Percentiles rank a stretch among this genome's conserved stretches.
phyloP scores from a whole-genome alignment of 1,284 basidiomycete genomes.

The Testicularia cyperi region DNA sequence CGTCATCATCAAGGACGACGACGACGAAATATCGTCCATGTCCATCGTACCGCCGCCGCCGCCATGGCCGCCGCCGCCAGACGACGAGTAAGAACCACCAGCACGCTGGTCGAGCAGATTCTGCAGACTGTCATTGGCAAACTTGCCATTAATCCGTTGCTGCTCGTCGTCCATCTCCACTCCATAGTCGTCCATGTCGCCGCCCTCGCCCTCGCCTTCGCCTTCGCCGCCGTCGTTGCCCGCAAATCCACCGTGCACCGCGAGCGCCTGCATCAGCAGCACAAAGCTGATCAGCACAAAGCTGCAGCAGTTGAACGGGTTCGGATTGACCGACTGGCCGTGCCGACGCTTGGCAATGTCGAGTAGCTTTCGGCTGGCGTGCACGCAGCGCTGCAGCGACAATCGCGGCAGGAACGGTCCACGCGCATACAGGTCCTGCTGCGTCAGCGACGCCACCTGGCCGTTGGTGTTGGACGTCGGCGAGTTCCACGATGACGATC shows the following conservation, averaged over 20 bases:
- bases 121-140: constrained; percentile 31
- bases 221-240: constrained; percentile 9
- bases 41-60: constrained; percentile 16
- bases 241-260: constrained; percentile 34
- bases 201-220: constrained; percentile 4
- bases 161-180: too few species aligned
- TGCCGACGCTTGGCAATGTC: constrained; percentile 43
- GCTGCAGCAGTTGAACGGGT: constrained; percentile 54
- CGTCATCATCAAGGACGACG: too few species aligned
- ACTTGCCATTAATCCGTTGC: too few species aligned
- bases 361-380: constrained; percentile 48
- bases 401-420: constrained; percentile 49
- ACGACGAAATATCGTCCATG: too few species aligned
- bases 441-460: constrained; percentile 7
- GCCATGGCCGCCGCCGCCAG: not conserved
- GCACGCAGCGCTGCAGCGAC: constrained; percentile 48
- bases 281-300: constrained; percentile 55
- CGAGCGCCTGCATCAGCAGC: constrained; percentile 52
- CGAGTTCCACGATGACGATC: not conserved
- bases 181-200: constrained; percentile 3
- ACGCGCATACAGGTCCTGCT: constrained; percentile 46
- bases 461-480: not conserved
- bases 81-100: too few species aligned
- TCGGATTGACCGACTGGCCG: constrained; percentile 39
- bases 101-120: constrained; percentile 14